Conservation (phyloP, 2,329 filamentous ascomycete genomes). For the Penicillium corylophilum region DNA sequence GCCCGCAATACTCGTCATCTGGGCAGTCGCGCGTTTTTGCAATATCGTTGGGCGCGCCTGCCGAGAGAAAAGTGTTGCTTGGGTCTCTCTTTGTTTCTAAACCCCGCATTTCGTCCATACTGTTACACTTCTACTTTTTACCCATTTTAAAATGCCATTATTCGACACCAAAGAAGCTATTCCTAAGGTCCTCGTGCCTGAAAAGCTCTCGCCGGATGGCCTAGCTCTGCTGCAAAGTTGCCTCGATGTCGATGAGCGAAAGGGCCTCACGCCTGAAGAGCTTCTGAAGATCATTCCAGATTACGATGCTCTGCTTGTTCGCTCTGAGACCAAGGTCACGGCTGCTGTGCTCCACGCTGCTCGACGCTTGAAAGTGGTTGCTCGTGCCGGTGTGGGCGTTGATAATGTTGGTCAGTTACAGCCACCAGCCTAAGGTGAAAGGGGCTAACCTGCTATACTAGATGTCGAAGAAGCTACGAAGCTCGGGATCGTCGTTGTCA, state of each 20-base stretch:
- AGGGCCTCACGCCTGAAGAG: slow-evolving; percentile 61
- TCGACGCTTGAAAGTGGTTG: slow-evolving; percentile 71
- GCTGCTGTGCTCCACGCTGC: slow-evolving; percentile 64
- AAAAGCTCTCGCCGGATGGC: slow-evolving; percentile 78
- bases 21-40: no score
- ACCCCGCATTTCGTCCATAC: neutral
- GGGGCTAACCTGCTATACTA: slow-evolving; percentile 6
- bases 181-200: slow-evolving; percentile 67
- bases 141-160: neutral
- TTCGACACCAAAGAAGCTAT: slow-evolving; percentile 19
- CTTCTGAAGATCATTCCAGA: slow-evolving; percentile 65
- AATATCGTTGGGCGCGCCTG: slow-evolving; percentile 6
- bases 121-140: neutral
- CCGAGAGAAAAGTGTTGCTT: slow-evolving; percentile 1
- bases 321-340: slow-evolving; percentile 79
- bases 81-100: neutral
- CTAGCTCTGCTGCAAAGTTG: slow-evolving; percentile 65
- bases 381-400: slow-evolving; percentile 76
- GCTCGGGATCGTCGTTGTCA: slow-evolving; percentile 75
- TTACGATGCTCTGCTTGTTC: slow-evolving; percentile 75
- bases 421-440: neutral
- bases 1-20: no score
- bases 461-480: slow-evolving; percentile 70
- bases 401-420: slow-evolving; percentile 64
- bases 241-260: slow-evolving; percentile 69